A percentile compares a stretch with the other conserved stretches of the same genome.
Conservation (phyloP, 1,139 yeast genomes). For the Blastobotrys indianensis region DNA sequence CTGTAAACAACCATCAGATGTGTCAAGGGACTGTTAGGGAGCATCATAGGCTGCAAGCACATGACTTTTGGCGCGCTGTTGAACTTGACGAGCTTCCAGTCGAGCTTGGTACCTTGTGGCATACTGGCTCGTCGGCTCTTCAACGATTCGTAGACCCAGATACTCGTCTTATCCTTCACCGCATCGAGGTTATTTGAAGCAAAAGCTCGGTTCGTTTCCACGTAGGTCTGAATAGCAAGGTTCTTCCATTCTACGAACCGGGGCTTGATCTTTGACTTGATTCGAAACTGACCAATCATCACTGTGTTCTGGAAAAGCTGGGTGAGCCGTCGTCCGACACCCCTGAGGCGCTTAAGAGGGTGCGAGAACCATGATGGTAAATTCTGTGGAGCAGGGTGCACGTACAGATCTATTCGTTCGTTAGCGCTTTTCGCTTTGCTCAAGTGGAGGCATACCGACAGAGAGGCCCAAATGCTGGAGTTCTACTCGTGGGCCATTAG, state of each 20-base stretch:
- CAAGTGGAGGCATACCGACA: constrained; percentile 40
- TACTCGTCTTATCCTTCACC: constrained; percentile 43
- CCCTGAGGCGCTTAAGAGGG: constrained; percentile 40
- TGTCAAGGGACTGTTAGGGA: constrained; percentile 52
- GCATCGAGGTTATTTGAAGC: constrained; percentile 45
- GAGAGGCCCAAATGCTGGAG: constrained; percentile 26
- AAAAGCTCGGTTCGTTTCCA: constrained; percentile 62
- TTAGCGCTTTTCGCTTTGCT: constrained; percentile 40
- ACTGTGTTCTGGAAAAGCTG: constrained; percentile 56
- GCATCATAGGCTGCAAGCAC: constrained; percentile 63
- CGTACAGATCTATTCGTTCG: constrained; percentile 31
- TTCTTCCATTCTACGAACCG: constrained; percentile 68
- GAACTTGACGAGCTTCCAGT: constrained; percentile 73
- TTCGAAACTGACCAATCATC: constrained; percentile 53
- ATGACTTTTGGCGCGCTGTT: constrained; percentile 67
- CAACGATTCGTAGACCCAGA: constrained; percentile 59
- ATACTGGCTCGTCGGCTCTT: constrained; percentile 46
- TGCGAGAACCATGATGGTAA: constrained; percentile 40
- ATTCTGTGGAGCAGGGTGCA: constrained; percentile 45
- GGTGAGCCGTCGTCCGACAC: constrained; percentile 45
- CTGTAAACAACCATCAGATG: constrained; percentile 72
- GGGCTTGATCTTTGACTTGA: constrained; percentile 59
- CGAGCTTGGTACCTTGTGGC: constrained; percentile 54
- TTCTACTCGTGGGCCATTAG: constrained; percentile 15
- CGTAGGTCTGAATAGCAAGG: constrained; percentile 60